A percentile compares a stretch with the other conserved stretches of the same genome.
These are phyloP conservation scores for Ogataea kodamae DNA, from an alignment of 805 yeast species.

Conservation along the genomic window DNA sequence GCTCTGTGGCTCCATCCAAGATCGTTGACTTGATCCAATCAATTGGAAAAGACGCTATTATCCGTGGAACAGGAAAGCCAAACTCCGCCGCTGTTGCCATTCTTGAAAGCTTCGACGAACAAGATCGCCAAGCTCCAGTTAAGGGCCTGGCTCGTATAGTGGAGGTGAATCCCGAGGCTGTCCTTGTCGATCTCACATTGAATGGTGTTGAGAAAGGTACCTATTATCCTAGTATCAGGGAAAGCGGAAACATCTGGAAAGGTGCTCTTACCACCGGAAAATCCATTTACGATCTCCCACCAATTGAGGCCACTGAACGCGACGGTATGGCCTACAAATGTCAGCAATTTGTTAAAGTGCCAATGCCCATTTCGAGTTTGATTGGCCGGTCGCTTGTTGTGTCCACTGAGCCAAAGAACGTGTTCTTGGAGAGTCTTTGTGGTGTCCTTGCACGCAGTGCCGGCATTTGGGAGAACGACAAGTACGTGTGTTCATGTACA, in stretches of 20 bases:
- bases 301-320: constrained; percentile 36
- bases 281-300: constrained; percentile 41
- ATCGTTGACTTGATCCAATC: constrained; percentile 65
- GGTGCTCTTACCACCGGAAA: constrained; percentile 70
- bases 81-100: constrained; percentile 91
- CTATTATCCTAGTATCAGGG: constrained; percentile 67
- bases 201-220: constrained; percentile 64
- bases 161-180: constrained; percentile 48
- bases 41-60: constrained; percentile 85
- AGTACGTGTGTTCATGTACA: constrained; percentile 88
- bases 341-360: constrained; percentile 44
- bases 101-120: constrained; percentile 63
- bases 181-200: constrained; percentile 72
- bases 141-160: constrained; percentile 87
- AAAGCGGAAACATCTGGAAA: constrained; percentile 69
- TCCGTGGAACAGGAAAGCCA: constrained; percentile 85
- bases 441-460: constrained; percentile 97
- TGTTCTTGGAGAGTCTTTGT: constrained; percentile 47
- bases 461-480: constrained; percentile 95
- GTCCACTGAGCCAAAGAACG: constrained; percentile 38
- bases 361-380: constrained; percentile 51
- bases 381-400: constrained; percentile 69
- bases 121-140: constrained; percentile 53
- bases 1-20: constrained; percentile 71
- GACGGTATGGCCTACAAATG: constrained; percentile 35